Evolutionary conservation across 768 basidiomycete species (phyloP).

Genomic region (Leucosporidium creatinivorum): DNA sequence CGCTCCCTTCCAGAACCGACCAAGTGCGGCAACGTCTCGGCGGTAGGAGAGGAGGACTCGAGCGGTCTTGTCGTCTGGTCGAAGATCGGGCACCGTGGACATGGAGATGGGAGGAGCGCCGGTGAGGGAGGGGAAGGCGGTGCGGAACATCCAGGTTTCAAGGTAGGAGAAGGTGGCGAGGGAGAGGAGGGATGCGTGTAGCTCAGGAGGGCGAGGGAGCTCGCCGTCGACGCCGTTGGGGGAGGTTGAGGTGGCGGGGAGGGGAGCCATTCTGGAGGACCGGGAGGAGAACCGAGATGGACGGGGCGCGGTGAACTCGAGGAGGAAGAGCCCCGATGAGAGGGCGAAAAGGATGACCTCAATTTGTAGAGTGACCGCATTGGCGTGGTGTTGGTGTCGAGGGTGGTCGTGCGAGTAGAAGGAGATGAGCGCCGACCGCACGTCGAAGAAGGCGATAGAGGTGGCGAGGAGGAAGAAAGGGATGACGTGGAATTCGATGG

Average conservation of each 20-base stretch:
- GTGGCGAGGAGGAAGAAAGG: conserved; percentile 26
- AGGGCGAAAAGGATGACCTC: conserved; percentile 22
- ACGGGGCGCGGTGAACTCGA: conserved; percentile 29
- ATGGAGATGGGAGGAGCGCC: conserved; percentile 1
- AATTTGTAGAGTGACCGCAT: background rate
- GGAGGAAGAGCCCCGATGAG: conserved; percentile 17
- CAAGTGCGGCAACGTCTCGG: conserved; percentile 5
- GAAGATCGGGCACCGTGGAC: conserved; percentile 34
- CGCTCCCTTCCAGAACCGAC: background rate
- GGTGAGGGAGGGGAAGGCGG: conserved; percentile 18
- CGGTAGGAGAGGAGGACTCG: conserved; percentile 37
- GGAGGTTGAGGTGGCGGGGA: background rate
- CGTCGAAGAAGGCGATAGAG: conserved; percentile 34
- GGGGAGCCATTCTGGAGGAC: background rate
- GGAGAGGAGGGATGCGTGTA: conserved; percentile 34
- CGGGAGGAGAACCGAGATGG: conserved; percentile 16
- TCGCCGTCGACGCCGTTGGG: background rate
- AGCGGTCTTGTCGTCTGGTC: conserved; percentile 38
- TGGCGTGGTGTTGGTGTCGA: background rate
- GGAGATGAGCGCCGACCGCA: conserved; percentile 31
- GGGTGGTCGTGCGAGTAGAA: background rate
- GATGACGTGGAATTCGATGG: conserved; percentile 31
- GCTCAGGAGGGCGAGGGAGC: conserved; percentile 24
- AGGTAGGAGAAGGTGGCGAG: conserved; percentile 35
- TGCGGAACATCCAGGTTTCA: conserved; percentile 12